These are phyloP conservation scores for Talaromyces funiculosus DNA, from an alignment of 2,329 filamentous ascomycete species.

Conservation along the genomic window DNA sequence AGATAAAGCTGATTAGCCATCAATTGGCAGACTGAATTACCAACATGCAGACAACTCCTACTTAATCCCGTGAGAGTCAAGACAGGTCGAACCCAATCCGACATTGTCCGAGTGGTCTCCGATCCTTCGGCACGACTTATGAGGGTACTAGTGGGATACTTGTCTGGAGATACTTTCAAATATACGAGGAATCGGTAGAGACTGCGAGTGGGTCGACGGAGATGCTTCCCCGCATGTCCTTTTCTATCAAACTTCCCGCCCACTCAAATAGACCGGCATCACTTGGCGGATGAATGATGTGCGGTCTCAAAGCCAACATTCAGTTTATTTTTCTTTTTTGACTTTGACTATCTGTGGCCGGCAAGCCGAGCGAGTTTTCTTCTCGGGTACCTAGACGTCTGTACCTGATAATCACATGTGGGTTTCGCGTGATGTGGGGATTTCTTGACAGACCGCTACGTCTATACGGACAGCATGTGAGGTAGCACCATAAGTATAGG, in stretches of 20 bases:
- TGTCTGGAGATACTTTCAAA: neutral
- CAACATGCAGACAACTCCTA: too few relatives aligned
- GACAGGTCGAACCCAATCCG: neutral
- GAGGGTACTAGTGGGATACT: too few relatives aligned
- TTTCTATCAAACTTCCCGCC: neutral
- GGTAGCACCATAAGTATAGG: too few relatives aligned
- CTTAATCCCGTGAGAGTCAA: neutral
- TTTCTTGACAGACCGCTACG: neutral
- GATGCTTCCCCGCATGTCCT: neutral
- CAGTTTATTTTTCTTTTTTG: neutral
- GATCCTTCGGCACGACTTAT: neutral
- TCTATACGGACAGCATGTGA: too few relatives aligned
- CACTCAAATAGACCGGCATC: neutral
- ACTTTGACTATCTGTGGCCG: neutral
- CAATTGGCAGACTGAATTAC: neutral
- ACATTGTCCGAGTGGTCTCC: neutral
- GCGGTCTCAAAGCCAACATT: too few relatives aligned
- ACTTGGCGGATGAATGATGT: neutral
- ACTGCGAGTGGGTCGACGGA: neutral
- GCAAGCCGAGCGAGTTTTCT: neutral
- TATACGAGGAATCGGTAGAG: neutral
- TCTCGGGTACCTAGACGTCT: neutral
- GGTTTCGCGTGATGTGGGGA: neutral
- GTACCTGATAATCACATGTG: neutral
- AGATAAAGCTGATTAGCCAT: neutral